Base-by-base conservation (phyloP, 202 grass and related monocot species). In the Panicum hallii region DNA sequence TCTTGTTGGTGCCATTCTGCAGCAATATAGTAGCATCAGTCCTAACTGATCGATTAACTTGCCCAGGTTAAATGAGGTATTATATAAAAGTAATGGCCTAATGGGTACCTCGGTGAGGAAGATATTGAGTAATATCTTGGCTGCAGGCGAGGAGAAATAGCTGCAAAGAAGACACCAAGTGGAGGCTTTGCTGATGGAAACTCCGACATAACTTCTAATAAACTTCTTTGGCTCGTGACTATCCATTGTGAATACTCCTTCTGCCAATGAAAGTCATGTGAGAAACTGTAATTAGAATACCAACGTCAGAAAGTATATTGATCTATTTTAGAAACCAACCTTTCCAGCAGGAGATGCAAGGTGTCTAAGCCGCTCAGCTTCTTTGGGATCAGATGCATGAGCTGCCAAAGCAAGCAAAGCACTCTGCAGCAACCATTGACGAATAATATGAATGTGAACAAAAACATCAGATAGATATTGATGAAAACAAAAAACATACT, bases 201-300 rank as follows among this genome's bases (percentile, higher is more conserved):
- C 64, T 87, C 81, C 12, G 62, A 65, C 82, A 94, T 76, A 89
- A 94, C 92, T 94, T 94, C 89, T 73, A 94, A 63, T 43, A 94
- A 84, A 74, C 87, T 94, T 83, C 89, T 91, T 89, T 94, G 89
- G 78, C 92, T 89, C 17, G 87, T 47, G 5, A 94, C 55, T 82
- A 94, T 72, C 92, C 89, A 94, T 78, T 91, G 89, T 72, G 92
- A 94, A 77, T 94, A 94, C 68, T 91, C 92, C 70, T 91, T 86
- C 89, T 94, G 87, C 65, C 44, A 86, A 77, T 44, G 11, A 88
- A 76, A 71, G 23, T 67, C 55, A 71, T 22, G 41, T 90, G 63
- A 66, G 80, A 72, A 63, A 66, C 9, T 90, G 23, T 70, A 67
- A 69, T 66, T 26, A 78, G 3, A 88, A 38, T 8, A 67, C 7